Evolutionary conservation across 1,284 basidiomycete genomes (phyloP).

Genomic region (Apiotrichum montevideense): DNA sequence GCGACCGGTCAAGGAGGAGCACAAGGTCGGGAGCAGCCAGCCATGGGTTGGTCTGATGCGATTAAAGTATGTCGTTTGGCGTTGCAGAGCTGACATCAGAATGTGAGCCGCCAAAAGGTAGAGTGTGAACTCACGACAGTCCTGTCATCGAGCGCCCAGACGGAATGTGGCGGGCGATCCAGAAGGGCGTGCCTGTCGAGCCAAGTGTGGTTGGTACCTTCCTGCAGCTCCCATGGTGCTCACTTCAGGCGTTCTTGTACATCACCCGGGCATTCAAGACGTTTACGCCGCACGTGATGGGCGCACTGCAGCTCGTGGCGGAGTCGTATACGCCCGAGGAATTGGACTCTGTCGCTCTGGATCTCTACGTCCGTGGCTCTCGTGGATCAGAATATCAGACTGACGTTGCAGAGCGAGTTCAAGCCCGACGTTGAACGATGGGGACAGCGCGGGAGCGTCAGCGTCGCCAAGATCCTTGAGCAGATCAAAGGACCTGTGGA

Average conservation of each 20-base stretch:
- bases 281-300: slow-evolving; percentile 65
- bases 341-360: slow-evolving; percentile 63
- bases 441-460: slow-evolving; percentile 41
- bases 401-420: slow-evolving; percentile 35
- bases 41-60: slow-evolving; percentile 90
- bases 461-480: slow-evolving; percentile 39
- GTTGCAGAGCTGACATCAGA: neutral
- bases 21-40: slow-evolving; percentile 63
- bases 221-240: slow-evolving; percentile 1
- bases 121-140: slow-evolving; percentile 48
- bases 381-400: neutral
- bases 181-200: slow-evolving; percentile 61
- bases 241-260: slow-evolving; percentile 61
- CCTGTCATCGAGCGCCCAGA: slow-evolving; percentile 69
- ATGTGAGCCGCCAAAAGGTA: slow-evolving; percentile 4
- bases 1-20: slow-evolving; percentile 25
- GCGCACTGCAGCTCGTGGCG: slow-evolving; percentile 73
- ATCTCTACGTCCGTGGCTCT: slow-evolving; percentile 55
- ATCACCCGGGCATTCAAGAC: slow-evolving; percentile 72
- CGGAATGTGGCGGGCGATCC: slow-evolving; percentile 72
- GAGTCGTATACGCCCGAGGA: slow-evolving; percentile 59
- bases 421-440: slow-evolving; percentile 46
- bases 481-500: slow-evolving; percentile 26
- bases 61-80: slow-evolving; percentile 56
- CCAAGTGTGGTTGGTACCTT: slow-evolving; percentile 53